phyloP scores from a whole-genome alignment of 1,139 yeast species.

The Debaryomycetaceae sp. region DNA sequence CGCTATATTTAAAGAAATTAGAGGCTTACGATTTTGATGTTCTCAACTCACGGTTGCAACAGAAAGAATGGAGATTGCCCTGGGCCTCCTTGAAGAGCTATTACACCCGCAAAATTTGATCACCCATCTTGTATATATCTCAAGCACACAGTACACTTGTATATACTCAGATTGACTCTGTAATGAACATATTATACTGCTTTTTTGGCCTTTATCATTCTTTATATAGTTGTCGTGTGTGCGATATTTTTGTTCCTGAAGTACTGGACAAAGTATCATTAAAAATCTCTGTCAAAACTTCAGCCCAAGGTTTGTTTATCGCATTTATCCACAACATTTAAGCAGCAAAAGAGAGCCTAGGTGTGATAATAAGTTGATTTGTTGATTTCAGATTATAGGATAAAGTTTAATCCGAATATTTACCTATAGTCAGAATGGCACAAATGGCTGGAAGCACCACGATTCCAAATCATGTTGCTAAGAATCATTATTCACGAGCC shows the following conservation, averaged over 20 bases:
- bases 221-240: conserved; percentile 5
- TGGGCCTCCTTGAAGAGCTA: conserved; percentile 61
- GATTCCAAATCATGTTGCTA: conserved; percentile 8
- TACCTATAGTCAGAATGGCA: conserved; percentile 1
- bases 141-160: no score
- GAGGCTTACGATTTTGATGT: conserved; percentile 67
- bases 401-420: not conserved
- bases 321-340: not conserved
- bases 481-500: conserved; percentile 5
- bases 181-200: not conserved
- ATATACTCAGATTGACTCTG: not conserved
- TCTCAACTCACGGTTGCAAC: conserved; percentile 43
- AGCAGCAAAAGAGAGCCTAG: not conserved
- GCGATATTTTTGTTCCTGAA: conserved; percentile 2
- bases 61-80: conserved; percentile 71
- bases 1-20: conserved; percentile 56
- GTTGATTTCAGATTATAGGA: conserved; percentile 1
- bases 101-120: conserved; percentile 36
- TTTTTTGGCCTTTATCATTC: not conserved
- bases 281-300: not conserved
- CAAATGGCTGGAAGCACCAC: not conserved
- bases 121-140: not conserved
- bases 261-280: conserved; percentile 1
- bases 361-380: conserved; percentile 1
- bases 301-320: not conserved